Evolutionary conservation across 306 rosid genomes (phyloP).

Genomic region (Canavalia gladiata): DNA sequence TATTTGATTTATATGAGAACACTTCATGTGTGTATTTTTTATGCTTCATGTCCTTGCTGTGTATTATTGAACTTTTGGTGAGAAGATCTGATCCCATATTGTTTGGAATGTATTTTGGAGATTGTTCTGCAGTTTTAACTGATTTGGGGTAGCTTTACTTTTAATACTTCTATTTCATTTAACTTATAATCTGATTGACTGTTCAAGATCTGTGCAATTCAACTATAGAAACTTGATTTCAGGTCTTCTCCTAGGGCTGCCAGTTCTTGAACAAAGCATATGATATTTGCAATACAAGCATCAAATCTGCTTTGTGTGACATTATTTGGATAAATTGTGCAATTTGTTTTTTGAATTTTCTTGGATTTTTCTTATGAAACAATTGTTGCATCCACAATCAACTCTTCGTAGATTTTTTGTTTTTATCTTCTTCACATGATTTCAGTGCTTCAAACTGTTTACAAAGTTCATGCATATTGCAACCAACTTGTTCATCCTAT

Average conservation of each 20-base stretch:
- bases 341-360: not conserved
- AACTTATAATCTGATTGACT: slow-evolving; percentile 23
- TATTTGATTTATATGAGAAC: slow-evolving; percentile 21
- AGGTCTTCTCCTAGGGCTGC: slow-evolving; percentile 21
- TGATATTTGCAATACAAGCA: not conserved
- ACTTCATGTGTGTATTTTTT: slow-evolving; percentile 22
- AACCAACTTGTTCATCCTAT: not conserved
- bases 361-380: slow-evolving; percentile 28
- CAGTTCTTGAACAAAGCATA: slow-evolving; percentile 1
- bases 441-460: not conserved
- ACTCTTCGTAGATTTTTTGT: not conserved
- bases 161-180: slow-evolving; percentile 13
- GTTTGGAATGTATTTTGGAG: slow-evolving; percentile 24
- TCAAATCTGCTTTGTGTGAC: slow-evolving; percentile 20
- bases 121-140: slow-evolving; percentile 12
- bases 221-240: slow-evolving; percentile 27
- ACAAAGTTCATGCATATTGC: not conserved
- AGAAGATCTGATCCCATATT: slow-evolving; percentile 21
- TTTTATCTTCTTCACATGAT: not conserved
- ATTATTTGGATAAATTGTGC: not conserved
- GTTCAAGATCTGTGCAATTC: slow-evolving; percentile 36
- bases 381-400: not conserved
- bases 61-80: slow-evolving; percentile 18
- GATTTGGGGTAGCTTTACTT: slow-evolving; percentile 9
- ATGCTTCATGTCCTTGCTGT: not conserved